phyloP scores from a whole-genome alignment of 305 asterid genomes.

The Ilex paraguariensis region DNA sequence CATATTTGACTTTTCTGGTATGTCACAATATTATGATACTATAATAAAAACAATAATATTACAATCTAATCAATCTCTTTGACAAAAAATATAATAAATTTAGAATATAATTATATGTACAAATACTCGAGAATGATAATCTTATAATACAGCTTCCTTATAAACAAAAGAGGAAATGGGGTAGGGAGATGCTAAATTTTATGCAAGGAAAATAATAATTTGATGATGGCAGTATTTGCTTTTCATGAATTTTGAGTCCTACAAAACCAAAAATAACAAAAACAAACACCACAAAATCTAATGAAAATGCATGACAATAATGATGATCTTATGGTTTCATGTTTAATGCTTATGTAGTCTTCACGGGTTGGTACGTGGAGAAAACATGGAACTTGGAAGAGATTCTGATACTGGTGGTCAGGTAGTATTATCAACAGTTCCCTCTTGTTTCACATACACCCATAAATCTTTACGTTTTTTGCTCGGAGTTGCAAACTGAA shows the following conservation, averaged over 20 bases:
- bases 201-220: not conserved
- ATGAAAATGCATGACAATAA: not conserved
- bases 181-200: not conserved
- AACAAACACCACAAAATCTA: constrained; percentile 1
- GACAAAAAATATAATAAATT: too few species aligned
- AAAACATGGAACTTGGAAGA: constrained; percentile 79
- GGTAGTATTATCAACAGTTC: constrained; percentile 1
- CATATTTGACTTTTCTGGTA: too few species aligned
- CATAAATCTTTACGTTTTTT: not conserved
- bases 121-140: too few species aligned
- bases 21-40: too few species aligned
- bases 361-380: constrained; percentile 75
- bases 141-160: not conserved
- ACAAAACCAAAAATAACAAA: not conserved
- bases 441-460: not conserved
- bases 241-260: too few species aligned
- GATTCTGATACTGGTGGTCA: constrained; percentile 85
- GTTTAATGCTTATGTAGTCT: constrained; percentile 36
- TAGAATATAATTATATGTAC: too few species aligned
- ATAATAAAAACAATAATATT: too few species aligned
- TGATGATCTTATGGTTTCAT: not conserved
- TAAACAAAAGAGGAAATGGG: not conserved
- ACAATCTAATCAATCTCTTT: too few species aligned
- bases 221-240: not conserved
- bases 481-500: not conserved